Base-by-base conservation (phyloP, 495 filamentous ascomycete genomes). In the Talaromyces trachyspermus region DNA sequence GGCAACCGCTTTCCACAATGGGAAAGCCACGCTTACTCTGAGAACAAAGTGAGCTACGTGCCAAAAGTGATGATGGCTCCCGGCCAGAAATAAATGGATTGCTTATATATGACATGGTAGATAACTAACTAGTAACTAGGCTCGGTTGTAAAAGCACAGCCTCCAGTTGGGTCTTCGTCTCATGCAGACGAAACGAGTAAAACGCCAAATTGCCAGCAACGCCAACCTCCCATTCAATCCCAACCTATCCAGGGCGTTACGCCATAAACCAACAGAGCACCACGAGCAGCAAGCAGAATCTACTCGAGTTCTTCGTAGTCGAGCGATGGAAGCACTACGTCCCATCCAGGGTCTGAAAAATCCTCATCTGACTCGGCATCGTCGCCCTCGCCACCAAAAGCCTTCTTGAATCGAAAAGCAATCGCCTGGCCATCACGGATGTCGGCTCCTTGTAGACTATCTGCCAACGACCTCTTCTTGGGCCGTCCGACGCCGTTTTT, bases 381-480 rank as follows among this genome's bases (percentile, higher is more conserved):
- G 60, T 55, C 35, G 43, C 49, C 52, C 25, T 49, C 46, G 10
- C 44, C 22, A 44, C 68, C 63, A 2, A 27, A 17, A 30, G 10
- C 18, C 15, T 22, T 46, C 43, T 59, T 59, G 50, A 88, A 81
- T 32, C 75, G 75, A 64, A 90, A 91, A n/a, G 87, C 86, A 29
- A 90, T 56, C 2, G 75, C 54, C n/a, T 69, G 66, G 12, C 79
- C 79, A 51, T 88, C 77, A 32, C 62, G 63, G 24, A 84, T 52
- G 7, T 75, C 74, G 2, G 70, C 69, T 19, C 66, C 73, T 53
- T 77, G 59, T 8, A 72, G 65, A 53, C 62, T 71, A 4, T 69
- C 25, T 18, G 66, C 61, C 6, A 52, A 42, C n/a, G 77, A 51
- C 19, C 58, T 52, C 43, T 65, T 70, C 35, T 62, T 67, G 2